These are phyloP conservation scores for Berberis thunbergii DNA, from an alignment of 164 flowering plant genomes.

Conservation along the genomic window DNA sequence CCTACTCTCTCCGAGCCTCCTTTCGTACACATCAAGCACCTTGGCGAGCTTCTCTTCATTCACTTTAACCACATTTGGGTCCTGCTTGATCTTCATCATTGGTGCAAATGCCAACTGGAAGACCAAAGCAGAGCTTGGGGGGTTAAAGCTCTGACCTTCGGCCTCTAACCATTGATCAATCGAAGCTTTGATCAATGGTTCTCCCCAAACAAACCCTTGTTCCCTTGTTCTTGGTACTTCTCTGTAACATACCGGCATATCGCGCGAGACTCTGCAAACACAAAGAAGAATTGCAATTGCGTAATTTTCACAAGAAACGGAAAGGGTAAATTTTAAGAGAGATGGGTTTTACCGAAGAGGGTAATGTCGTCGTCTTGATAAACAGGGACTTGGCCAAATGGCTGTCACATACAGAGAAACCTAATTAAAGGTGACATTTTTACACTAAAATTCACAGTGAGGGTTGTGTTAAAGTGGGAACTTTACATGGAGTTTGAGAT, in stretches of 20 bases:
- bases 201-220: constrained; percentile 41
- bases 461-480: background rate
- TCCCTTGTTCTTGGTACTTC: constrained; percentile 47
- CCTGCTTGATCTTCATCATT: constrained; percentile 55
- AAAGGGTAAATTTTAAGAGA: background rate
- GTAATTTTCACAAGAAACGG: too few species aligned
- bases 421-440: background rate
- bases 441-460: background rate
- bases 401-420: constrained; percentile 26
- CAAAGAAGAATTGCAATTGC: too few species aligned
- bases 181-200: constrained; percentile 52
- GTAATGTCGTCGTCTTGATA: constrained; percentile 60
- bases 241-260: constrained; percentile 69
- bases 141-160: constrained; percentile 70
- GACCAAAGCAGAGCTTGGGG: constrained; percentile 53
- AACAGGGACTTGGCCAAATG: constrained; percentile 91
- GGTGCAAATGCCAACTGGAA: constrained; percentile 81
- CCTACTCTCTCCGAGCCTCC: constrained; percentile 45
- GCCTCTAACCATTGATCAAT: constrained; percentile 90
- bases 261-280: constrained; percentile 60
- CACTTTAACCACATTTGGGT: constrained; percentile 39
- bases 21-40: constrained; percentile 70
- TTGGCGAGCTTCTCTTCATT: constrained; percentile 52
- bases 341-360: constrained; percentile 44
- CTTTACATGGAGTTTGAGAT: constrained; percentile 66